Base-by-base conservation (phyloP, 768 basidiomycete genomes). In the Suillus americanus region DNA sequence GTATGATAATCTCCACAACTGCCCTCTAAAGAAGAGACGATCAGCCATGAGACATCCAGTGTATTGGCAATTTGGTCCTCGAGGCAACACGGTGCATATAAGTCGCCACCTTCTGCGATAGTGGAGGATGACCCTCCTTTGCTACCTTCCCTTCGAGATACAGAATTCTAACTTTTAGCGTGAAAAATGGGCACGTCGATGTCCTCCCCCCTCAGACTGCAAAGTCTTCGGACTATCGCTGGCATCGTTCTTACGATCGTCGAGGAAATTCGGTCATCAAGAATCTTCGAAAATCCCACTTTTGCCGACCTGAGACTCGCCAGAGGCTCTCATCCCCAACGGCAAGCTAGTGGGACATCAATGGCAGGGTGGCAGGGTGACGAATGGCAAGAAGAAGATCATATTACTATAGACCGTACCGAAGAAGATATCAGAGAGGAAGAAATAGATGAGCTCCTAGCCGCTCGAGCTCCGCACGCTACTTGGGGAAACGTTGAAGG, bases 11-110 rank as follows among this genome's bases (percentile, higher is more conserved):
- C 18, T 59, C 57, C 40, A 59, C 40, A 59, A 13, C 40, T 59
- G 57, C 57, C 57, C 25, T 41, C 23, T 41, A 41, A 16, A 41
- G 57, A 59, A 59, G 40, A 41, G 57, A 41, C 40, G 57, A 59
- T 59, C 57, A 41, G 57, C 57, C 57, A 59, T 30, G 57, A 59
- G 57, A 13, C 57, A 5, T 20, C 25, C 20, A 41, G 12, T 59
- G 12, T 59, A 59, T 59, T 59, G 16, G 16, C 28, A 53, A 53
- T 30, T 53, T 30, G 25, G 28, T 28, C 23, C 56, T 38, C 56
- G 38, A 54, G 56, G 56, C 28, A 28, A 40, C 57, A 59, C 40
- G 18, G 57, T 41, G 12, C 25, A 41, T 25, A 59, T 41, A 59
- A 28, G 9, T 5, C 25, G 41, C 18, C 38, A 28, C 23, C 25